phyloP scores from a whole-genome alignment of 768 basidiomycete species.

The Leccinum truebloodii region DNA sequence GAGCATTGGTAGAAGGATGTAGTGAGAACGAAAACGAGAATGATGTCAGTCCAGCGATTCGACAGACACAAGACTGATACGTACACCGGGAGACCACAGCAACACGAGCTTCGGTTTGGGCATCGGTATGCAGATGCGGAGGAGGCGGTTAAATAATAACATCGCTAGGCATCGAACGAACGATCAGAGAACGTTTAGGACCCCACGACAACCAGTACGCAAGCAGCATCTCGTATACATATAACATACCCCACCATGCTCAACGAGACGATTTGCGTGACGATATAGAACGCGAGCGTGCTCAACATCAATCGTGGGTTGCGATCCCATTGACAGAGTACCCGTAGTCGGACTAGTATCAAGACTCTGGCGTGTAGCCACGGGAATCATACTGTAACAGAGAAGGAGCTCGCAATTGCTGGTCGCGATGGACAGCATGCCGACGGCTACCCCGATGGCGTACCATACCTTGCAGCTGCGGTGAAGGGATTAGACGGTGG shows the following conservation, averaged over 20 bases:
- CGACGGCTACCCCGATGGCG: constrained; percentile 17
- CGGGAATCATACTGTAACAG: not conserved
- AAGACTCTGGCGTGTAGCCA: constrained; percentile 27
- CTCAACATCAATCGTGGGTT: constrained; percentile 27
- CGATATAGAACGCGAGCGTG: constrained; percentile 32
- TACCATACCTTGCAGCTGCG: constrained; percentile 30
- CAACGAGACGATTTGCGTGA: constrained; percentile 31
- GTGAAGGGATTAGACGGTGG: constrained; percentile 2
- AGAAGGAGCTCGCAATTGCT: constrained; percentile 35
- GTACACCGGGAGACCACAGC: constrained; percentile 34
- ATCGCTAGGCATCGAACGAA: constrained; percentile 13
- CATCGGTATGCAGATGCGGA: constrained; percentile 25
- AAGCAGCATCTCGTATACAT: constrained; percentile 28
- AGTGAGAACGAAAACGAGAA: not conserved
- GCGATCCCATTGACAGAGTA: constrained; percentile 35
- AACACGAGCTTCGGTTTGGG: constrained; percentile 22
- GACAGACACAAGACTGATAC: not conserved
- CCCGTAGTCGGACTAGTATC: constrained; percentile 42
- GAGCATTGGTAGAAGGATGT: too few species aligned
- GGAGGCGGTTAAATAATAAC: constrained; percentile 8
- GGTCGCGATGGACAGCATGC: constrained; percentile 21
- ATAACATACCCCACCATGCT: constrained; percentile 26
- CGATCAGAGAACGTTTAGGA: not conserved
- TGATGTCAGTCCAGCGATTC: not conserved
- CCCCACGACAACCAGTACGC: constrained; percentile 5